Evolutionary conservation across 2,329 filamentous ascomycete genomes (phyloP), one percentile per base, ranked within the genome.

Genomic region (Fusarium circinatum): DNA sequence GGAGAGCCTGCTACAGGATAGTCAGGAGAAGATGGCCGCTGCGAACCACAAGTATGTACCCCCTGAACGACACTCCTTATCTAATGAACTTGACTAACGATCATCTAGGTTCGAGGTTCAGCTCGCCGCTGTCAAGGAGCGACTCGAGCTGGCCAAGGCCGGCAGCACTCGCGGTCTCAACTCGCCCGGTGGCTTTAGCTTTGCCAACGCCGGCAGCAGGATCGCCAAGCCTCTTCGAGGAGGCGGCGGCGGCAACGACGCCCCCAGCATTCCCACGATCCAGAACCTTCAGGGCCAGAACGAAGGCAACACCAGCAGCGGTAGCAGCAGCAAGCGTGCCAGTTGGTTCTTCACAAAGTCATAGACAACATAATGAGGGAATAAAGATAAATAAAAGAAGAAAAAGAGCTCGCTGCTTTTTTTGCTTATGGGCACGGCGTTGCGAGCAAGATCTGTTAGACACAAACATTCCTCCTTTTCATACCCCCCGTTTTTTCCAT

Each of bases 1-100:
- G 51, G 96, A 99, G 86, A 92, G 90, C 79, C 86, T 99, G 80
- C 88, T 99, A 78, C 95, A 98, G 83, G 96, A 99, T 83, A 97
- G 94, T 80, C 96, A 99, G 85, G 96, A 99, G 87, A 99, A 99
- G 86, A 89, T 99, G 82, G 97, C 96, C 38, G 93, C 96, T 70
- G 95, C 96, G 45, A 99, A 98, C 83, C 96, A 98, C 85, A 93
- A 97, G 96, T 98, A 91, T 78, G 92, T 88, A 63, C 38, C 61
- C 61, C 22, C 63, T 39, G 56, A 70, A 6, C 32, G 9, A 26
- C 2, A 12, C 38, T 41, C 30, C n/a, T 30, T 54, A 38, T 39
- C 8, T 28, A 13, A 30, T 34, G 38, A 36, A 68, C 17, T 49
- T 34, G 73, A 71, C 80, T 84, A 77, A 84, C 78, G 65, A 15